phyloP scores from a whole-genome alignment of 768 basidiomycete species.

The Russula vinacea region DNA sequence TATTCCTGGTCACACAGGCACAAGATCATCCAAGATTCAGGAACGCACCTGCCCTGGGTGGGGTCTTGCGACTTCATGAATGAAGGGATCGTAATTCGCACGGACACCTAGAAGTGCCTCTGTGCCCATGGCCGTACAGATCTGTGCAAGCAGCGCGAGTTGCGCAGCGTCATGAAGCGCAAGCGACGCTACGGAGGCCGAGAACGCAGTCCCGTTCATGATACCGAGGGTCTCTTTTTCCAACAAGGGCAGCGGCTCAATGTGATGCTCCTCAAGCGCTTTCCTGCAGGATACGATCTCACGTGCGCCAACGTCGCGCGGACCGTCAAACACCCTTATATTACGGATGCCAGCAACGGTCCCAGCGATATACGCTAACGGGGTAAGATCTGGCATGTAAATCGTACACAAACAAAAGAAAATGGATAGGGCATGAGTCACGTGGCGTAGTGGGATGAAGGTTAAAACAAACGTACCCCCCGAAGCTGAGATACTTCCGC shows the following conservation, averaged over 20 bases:
- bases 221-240: conserved; percentile 80
- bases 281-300: conserved; percentile 50
- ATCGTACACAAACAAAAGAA: conserved; percentile 6
- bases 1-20: background rate
- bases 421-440: background rate
- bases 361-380: conserved; percentile 47
- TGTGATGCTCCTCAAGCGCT: conserved; percentile 57
- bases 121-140: conserved; percentile 77
- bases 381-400: conserved; percentile 26
- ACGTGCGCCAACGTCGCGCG: conserved; percentile 46
- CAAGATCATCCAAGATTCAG: background rate
- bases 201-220: conserved; percentile 83
- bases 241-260: conserved; percentile 61
- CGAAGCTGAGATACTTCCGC: conserved; percentile 80
- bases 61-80: conserved; percentile 69
- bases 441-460: background rate
- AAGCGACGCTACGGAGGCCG: conserved; percentile 69
- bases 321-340: conserved; percentile 67
- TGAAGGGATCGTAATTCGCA: conserved; percentile 74
- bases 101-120: conserved; percentile 77
- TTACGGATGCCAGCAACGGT: conserved; percentile 74
- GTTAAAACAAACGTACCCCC: conserved; percentile 51
- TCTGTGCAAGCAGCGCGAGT: conserved; percentile 61
- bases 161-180: conserved; percentile 73
- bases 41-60: conserved; percentile 71